Conservation (phyloP, 306 rosid genomes). For the Betula pendula region DNA sequence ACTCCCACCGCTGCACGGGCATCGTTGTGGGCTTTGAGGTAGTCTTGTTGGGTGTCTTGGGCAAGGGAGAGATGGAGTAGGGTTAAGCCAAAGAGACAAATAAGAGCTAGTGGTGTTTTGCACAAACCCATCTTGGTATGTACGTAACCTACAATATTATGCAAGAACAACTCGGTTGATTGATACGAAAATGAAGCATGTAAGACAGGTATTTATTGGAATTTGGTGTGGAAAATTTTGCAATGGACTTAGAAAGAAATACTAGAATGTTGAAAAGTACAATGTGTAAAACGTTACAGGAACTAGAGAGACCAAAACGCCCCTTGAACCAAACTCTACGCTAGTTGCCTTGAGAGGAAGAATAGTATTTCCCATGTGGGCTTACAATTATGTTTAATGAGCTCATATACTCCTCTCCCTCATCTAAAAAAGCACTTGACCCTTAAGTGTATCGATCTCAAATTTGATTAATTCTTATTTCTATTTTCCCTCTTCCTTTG, state of each 20-base stretch:
- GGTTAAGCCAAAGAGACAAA: not conserved
- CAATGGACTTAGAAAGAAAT: not conserved
- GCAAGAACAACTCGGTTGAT: not conserved
- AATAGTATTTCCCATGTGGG: no score
- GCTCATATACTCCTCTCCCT: no score
- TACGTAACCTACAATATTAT: no score
- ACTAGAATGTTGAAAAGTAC: not conserved
- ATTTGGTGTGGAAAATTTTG: not conserved
- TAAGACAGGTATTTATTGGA: not conserved
- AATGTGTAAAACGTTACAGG: not conserved
- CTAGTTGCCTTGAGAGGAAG: no score
- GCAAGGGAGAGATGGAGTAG: conserved; percentile 8
- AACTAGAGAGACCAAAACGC: not conserved
- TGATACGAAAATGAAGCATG: not conserved
- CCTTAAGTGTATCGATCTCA: no score
- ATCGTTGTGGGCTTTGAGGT: conserved; percentile 34
- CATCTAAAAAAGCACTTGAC: no score
- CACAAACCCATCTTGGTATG: not conserved
- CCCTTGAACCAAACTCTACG: not conserved
- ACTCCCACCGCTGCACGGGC: conserved; percentile 26
- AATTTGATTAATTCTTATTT: no score
- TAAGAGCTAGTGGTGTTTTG: not conserved
- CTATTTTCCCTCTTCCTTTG: no score
- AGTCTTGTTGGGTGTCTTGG: conserved; percentile 44
- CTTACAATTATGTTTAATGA: no score